Evolutionary conservation across 164 flowering plant genomes (phyloP), one percentile per base, ranked within the genome.

Genomic region (Aristolochia californica): DNA sequence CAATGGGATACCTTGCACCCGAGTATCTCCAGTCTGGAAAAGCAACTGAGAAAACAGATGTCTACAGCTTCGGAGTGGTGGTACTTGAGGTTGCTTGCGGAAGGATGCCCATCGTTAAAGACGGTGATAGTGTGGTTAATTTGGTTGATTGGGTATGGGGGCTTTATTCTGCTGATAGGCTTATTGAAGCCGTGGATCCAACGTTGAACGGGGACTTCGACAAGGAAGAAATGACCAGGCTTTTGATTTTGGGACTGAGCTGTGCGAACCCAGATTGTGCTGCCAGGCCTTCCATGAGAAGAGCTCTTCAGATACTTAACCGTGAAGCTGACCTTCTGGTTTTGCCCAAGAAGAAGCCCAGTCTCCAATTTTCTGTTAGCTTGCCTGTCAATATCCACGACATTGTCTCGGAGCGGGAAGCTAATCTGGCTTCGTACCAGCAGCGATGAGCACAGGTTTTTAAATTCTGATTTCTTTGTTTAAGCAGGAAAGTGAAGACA

Each of bases 1-100:
- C 98, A 2, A 88, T 86, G 96, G 98, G 98, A 4, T 91, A 88
- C 70, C 77, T 88, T 4, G 96, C 98, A 12, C 96, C 96, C 1
- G 95, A 91, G 70, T 91, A 91, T 80, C 88, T 91, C 9, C 98
- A 88, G 56, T 86, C 75, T 58, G 98, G 96, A 7, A 86, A 75
- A 66, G 98, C 98, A 27, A 91, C 90, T 1, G 96, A 91, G 57
- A 91, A 84, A 57, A 91, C 93, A 1, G 96, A 91, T 66, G 88
- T 80, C 27, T 91, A 77, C 62, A 88, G 96, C 74, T 91, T 72
- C 59, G 98, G 96, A 1, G 86, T 91, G 49, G 98, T 86, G 5
- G 58, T 86, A 12, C 90, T 91, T 45, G 98, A 91, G 69, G 75
- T 91, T 70, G 88, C 95, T 21, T 86, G 98, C 72, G 98, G 98